Conservation (phyloP, 2,329 filamentous ascomycete genomes). For the Stenocarpella maydis region DNA sequence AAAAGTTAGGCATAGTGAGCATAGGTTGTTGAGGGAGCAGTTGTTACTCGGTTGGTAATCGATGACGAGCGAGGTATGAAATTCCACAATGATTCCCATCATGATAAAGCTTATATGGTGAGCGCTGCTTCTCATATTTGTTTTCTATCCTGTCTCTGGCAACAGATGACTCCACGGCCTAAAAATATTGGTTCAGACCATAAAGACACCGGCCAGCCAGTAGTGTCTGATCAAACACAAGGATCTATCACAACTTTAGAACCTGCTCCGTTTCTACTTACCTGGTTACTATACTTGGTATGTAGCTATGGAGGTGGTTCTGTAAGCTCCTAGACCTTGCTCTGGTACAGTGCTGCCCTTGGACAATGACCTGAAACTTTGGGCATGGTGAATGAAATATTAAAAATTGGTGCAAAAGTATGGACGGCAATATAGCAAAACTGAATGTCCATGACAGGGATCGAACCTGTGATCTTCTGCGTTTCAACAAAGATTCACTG, state of each 20-base stretch:
- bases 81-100: background rate
- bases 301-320: too few species aligned
- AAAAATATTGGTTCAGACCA: too few species aligned
- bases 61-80: background rate
- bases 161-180: background rate
- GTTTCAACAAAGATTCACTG: too few species aligned
- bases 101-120: background rate
- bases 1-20: background rate
- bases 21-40: background rate
- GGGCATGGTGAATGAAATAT: background rate
- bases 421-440: background rate
- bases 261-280: background rate
- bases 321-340: too few species aligned
- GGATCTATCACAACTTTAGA: too few species aligned
- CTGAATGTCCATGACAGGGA: slow-evolving; percentile 43
- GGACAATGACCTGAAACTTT: too few species aligned
- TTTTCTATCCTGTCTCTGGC: background rate
- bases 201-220: too few species aligned
- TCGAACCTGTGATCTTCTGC: slow-evolving; percentile 48
- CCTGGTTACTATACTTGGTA: background rate
- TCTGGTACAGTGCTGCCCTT: too few species aligned
- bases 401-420: background rate
- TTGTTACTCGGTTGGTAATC: background rate
- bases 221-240: too few species aligned
- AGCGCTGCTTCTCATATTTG: too few species aligned